Percentiles rank a stretch among this genome's conserved stretches.
Conservation (phyloP, 2,329 filamentous ascomycete species). For the Calonectria pseudoreteaudii region DNA sequence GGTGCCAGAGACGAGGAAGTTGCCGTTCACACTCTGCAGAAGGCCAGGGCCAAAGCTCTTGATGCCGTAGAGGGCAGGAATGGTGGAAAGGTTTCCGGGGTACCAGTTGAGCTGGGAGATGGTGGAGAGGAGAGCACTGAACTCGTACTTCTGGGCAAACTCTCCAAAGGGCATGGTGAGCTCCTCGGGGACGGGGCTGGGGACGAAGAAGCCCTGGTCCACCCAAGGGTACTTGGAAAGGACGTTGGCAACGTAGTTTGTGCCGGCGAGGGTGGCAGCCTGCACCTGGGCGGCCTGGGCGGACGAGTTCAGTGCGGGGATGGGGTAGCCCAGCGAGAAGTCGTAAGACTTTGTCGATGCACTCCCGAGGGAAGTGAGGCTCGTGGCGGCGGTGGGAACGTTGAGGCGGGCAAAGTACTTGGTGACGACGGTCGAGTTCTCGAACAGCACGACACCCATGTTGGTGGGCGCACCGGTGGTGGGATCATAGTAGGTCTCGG, state of each 20-base stretch:
- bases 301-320: slow-evolving; percentile 13
- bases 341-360: slow-evolving; percentile 21
- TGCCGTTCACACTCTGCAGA: slow-evolving; percentile 13
- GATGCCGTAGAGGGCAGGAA: slow-evolving; percentile 33
- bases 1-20: slow-evolving; percentile 22
- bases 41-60: slow-evolving; percentile 33
- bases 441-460: slow-evolving; percentile 29
- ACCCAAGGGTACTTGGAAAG: slow-evolving; percentile 35
- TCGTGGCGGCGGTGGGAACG: not conserved
- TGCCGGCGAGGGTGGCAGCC: slow-evolving; percentile 11
- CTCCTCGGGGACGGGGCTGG: slow-evolving; percentile 31
- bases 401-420: slow-evolving; percentile 30
- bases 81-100: slow-evolving; percentile 27
- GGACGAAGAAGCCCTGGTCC: slow-evolving; percentile 33
- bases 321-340: slow-evolving; percentile 32
- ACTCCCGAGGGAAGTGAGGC: not conserved
- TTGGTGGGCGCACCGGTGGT: slow-evolving; percentile 23
- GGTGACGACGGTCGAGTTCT: slow-evolving; percentile 26
- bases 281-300: slow-evolving; percentile 5
- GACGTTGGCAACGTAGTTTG: slow-evolving; percentile 23
- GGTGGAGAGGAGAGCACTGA: slow-evolving; percentile 23
- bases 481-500: slow-evolving; percentile 34
- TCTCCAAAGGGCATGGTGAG: slow-evolving; percentile 30
- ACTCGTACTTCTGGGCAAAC: slow-evolving; percentile 31
- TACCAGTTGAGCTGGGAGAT: slow-evolving; percentile 36